Evolutionary conservation across 192 early-diverging fungal genomes (phyloP).

Genomic region (Podila epigama): DNA sequence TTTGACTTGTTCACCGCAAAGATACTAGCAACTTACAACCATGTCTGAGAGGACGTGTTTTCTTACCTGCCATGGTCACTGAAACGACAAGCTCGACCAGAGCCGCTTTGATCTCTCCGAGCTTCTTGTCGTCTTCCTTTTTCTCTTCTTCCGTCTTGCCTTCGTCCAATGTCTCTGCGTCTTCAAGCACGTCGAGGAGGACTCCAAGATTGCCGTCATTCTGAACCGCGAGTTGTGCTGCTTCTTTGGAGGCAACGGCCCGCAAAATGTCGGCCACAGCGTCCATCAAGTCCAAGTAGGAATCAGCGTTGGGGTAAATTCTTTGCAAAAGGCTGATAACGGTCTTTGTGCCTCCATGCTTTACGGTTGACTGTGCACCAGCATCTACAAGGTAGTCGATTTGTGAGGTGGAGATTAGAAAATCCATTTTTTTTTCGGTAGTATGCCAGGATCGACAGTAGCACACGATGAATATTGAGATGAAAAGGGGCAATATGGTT

Average conservation of each 20-base stretch:
- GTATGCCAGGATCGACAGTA: too few species aligned
- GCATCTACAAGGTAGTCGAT: constrained; percentile 11
- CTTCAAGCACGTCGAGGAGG: constrained; percentile 55
- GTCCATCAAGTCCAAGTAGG: constrained; percentile 35
- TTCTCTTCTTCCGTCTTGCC: constrained; percentile 51
- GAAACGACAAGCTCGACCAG: constrained; percentile 56
- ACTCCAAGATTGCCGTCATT: constrained; percentile 31
- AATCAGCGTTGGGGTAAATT: constrained; percentile 17
- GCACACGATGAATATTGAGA: background rate
- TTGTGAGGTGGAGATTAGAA: background rate
- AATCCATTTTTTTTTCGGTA: background rate
- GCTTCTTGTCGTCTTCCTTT: constrained; percentile 57
- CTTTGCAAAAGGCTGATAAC: constrained; percentile 17
- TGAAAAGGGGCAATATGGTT: background rate
- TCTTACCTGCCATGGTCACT: constrained; percentile 54
- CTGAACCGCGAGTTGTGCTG: constrained; percentile 50
- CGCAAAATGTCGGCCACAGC: constrained; percentile 22
- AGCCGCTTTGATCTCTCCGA: constrained; percentile 51
- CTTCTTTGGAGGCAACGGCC: constrained; percentile 30
- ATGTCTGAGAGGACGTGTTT: background rate
- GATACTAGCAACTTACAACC: background rate
- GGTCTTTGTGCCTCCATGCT: constrained; percentile 6
- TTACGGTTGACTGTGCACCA: constrained; percentile 42
- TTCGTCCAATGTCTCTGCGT: constrained; percentile 40
- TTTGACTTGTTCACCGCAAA: background rate